phyloP scores from a whole-genome alignment of 1,139 yeast species.

The Lodderomyces beijingensis region DNA sequence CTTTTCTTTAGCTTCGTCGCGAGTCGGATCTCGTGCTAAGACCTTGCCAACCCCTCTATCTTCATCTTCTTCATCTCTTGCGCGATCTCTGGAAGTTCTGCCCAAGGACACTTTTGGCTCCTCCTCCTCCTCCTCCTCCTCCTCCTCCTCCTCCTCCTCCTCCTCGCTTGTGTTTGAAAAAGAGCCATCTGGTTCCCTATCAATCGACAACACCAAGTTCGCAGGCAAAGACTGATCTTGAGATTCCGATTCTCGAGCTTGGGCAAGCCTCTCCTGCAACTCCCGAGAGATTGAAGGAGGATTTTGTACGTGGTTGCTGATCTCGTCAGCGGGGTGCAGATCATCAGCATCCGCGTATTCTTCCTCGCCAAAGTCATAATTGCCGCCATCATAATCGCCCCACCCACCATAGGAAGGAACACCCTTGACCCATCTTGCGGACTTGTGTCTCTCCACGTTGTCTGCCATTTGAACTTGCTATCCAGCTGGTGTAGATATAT shows the following conservation, averaged over 20 bases:
- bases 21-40: too few species aligned
- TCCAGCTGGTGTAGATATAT: too few species aligned
- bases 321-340: too few species aligned
- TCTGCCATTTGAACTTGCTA: conserved; percentile 32
- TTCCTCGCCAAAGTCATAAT: conserved; percentile 8
- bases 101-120: too few species aligned
- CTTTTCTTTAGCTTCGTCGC: too few species aligned
- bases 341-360: conserved; percentile 5
- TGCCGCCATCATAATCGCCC: conserved; percentile 36
- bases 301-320: too few species aligned
- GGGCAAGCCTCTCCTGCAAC: too few species aligned
- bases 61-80: conserved; percentile 1
- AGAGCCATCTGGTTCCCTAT: conserved; percentile 12
- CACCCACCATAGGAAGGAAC: conserved; percentile 60
- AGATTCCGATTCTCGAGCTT: too few species aligned
- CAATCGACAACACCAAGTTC: conserved; percentile 40
- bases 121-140: too few species aligned
- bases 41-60: not conserved
- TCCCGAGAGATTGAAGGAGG: too few species aligned
- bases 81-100: too few species aligned
- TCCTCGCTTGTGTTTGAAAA: conserved; percentile 13
- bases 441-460: conserved; percentile 51
- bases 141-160: conserved; percentile 12
- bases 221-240: too few species aligned
- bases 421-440: conserved; percentile 57